Evolutionary conservation across 257 asterid species (phyloP).

Genomic region (Cordia subcordata): DNA sequence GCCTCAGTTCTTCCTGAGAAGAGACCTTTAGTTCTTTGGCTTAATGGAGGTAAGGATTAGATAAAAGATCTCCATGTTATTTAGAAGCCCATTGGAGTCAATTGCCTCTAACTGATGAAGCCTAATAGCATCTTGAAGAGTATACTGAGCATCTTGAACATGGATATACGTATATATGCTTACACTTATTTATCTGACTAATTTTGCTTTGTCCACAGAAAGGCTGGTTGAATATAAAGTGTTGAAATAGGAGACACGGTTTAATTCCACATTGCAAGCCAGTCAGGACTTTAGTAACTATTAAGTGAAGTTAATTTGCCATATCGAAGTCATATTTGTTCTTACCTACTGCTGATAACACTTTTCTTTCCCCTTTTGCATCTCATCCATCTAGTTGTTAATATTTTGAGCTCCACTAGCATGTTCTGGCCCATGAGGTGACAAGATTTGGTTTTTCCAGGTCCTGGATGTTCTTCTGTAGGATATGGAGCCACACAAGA

Average conservation of each 20-base stretch:
- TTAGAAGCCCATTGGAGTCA: slow-evolving; percentile 11
- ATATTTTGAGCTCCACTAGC: too few species aligned
- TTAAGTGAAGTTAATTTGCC: too few species aligned
- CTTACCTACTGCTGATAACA: slow-evolving; percentile 7
- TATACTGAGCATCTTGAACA: too few species aligned
- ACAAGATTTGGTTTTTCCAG: slow-evolving; percentile 39
- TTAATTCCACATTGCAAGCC: too few species aligned
- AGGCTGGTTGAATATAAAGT: too few species aligned
- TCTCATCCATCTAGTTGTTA: slow-evolving; percentile 6
- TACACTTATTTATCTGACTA: too few species aligned
- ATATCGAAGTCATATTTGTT: background rate
- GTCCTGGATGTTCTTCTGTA: slow-evolving; percentile 97
- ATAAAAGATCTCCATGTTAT: background rate
- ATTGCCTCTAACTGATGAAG: background rate
- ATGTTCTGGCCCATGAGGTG: too few species aligned
- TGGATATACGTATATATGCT: too few species aligned
- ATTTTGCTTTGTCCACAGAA: too few species aligned
- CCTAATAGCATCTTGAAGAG: background rate
- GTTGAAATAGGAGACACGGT: too few species aligned
- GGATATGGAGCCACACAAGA: slow-evolving; percentile 99
- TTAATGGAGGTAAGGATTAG: slow-evolving; percentile 74
- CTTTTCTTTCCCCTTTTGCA: slow-evolving; percentile 15
- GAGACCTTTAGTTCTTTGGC: slow-evolving; percentile 91
- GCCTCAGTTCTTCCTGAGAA: slow-evolving; percentile 42
- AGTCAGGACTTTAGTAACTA: too few species aligned